Conservation (phyloP, 2,329 filamentous ascomycete species). For the Penicillium sp. region DNA sequence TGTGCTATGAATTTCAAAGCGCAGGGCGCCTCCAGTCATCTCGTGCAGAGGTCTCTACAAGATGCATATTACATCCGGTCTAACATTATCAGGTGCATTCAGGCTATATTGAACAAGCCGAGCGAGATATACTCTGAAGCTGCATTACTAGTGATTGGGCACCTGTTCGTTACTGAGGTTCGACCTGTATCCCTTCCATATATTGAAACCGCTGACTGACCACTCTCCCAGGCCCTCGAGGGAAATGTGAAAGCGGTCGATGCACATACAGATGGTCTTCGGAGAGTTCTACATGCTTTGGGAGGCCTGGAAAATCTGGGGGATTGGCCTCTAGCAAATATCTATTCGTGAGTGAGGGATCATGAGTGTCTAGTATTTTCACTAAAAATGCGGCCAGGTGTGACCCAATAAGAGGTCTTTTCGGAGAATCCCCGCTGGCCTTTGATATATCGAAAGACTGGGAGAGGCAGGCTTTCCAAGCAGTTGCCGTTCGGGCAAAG, state of each 20-base stretch:
- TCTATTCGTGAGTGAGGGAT: background rate
- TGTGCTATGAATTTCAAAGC: background rate
- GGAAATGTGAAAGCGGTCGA: background rate
- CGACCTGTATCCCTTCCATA: background rate
- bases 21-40: background rate
- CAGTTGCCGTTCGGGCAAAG: background rate
- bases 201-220: background rate
- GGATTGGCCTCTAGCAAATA: background rate
- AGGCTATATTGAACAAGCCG: background rate
- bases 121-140: background rate
- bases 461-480: background rate
- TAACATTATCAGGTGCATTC: background rate
- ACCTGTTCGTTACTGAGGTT: slow-evolving; percentile 1
- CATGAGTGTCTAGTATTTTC: too few species aligned
- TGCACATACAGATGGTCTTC: background rate
- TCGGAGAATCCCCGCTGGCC: background rate
- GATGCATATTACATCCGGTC: background rate
- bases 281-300: background rate
- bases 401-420: background rate
- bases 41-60: background rate
- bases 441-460: background rate
- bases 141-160: background rate
- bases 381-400: background rate
- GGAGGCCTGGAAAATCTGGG: background rate
- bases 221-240: background rate